phyloP scores from a whole-genome alignment of 345 rosid species.

The Gossypium rotundifolium region DNA sequence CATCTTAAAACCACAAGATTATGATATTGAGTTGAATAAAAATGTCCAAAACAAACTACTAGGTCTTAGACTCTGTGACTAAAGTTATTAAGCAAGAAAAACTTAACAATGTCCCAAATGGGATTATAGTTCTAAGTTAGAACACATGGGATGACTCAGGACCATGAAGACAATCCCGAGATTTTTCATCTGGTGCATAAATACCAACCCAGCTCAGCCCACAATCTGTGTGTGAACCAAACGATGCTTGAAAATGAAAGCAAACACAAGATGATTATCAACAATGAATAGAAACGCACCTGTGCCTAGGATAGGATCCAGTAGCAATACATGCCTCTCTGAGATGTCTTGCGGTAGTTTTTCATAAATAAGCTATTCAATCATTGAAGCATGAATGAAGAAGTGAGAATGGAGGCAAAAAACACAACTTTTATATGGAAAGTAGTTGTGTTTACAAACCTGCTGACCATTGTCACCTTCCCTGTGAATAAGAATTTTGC shows the following conservation, averaged over 20 bases:
- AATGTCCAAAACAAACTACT: not conserved
- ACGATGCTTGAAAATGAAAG: not conserved
- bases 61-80: not conserved
- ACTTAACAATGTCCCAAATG: not conserved
- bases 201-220: not conserved
- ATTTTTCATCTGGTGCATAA: not conserved
- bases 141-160: not conserved
- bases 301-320: constrained; percentile 98
- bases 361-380: constrained; percentile 79
- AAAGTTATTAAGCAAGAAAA: not conserved
- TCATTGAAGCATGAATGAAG: not conserved
- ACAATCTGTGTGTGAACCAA: not conserved
- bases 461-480: constrained; percentile 98
- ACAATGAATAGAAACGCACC: constrained; percentile 35
- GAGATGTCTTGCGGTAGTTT: constrained; percentile 87
- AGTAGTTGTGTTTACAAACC: constrained; percentile 32
- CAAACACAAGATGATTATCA: not conserved
- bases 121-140: not conserved
- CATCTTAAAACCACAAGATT: not conserved
- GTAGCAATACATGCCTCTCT: constrained; percentile 78
- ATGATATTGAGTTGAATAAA: not conserved
- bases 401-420: constrained; percentile 7
- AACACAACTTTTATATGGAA: not conserved
- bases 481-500: constrained; percentile 92
- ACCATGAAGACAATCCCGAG: not conserved